Percentiles rank a stretch among this genome's conserved stretches.
phyloP scores from a whole-genome alignment of 2,329 filamentous ascomycete species.

The Colletotrichum siamense region DNA sequence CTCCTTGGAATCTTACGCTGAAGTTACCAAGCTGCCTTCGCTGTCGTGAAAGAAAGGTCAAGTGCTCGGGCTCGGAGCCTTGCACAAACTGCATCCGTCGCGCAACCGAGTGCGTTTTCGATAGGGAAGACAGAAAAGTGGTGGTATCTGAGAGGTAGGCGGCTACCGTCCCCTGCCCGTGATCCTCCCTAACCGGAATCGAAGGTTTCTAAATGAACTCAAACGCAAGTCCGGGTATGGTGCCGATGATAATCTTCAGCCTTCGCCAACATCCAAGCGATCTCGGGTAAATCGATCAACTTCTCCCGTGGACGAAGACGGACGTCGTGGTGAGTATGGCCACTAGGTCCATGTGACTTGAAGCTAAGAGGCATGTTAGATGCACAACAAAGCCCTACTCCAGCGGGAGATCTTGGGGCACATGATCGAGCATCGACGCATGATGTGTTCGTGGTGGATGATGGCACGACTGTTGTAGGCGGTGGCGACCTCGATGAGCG shows the following conservation, averaged over 20 bases:
- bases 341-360: neutral
- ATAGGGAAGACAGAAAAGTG: slow-evolving; percentile 15
- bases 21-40: neutral
- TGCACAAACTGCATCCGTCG: slow-evolving; percentile 2
- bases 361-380: neutral
- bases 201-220: neutral
- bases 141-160: slow-evolving; percentile 9
- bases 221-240: slow-evolving; percentile 8
- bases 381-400: neutral
- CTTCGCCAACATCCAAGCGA: neutral
- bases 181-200: neutral
- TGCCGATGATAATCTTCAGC: neutral
- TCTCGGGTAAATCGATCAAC: neutral
- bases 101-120: slow-evolving; percentile 8
- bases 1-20: neutral
- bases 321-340: neutral
- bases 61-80: slow-evolving; percentile 4
- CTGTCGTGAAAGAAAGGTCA: slow-evolving; percentile 14
- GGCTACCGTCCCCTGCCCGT: neutral
- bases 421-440: neutral
- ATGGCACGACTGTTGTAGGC: neutral
- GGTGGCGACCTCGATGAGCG: neutral
- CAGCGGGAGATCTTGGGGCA: neutral
- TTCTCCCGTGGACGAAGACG: neutral
- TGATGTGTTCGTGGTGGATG: neutral